These are phyloP conservation scores for Arthrinium phaeospermum DNA, from an alignment of 2,329 filamentous ascomycete species.

Conservation along the genomic window DNA sequence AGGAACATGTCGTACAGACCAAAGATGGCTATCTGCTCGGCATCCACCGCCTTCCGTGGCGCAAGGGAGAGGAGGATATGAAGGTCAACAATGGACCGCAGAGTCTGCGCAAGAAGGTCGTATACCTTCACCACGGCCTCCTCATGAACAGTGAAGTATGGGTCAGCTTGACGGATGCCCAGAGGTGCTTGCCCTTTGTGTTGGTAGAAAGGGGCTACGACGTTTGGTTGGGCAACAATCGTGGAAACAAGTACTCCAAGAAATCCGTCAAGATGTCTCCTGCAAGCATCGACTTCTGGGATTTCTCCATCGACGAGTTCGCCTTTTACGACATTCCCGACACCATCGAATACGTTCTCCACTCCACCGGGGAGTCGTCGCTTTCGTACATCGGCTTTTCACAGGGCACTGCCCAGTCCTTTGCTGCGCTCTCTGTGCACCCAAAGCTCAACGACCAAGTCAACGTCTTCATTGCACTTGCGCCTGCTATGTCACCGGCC, in stretches of 20 bases:
- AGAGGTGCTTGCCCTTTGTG: slow-evolving; percentile 86
- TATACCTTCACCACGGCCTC: slow-evolving; percentile 93
- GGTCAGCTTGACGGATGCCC: slow-evolving; percentile 88
- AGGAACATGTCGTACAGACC: slow-evolving; percentile 96
- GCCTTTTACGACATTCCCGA: slow-evolving; percentile 97
- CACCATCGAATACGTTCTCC: slow-evolving; percentile 88
- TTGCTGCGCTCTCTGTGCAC: slow-evolving; percentile 90
- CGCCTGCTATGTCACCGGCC: slow-evolving; percentile 94
- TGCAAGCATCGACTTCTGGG: slow-evolving; percentile 82
- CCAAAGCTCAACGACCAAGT: slow-evolving; percentile 90
- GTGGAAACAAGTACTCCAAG: slow-evolving; percentile 99
- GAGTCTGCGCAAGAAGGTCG: slow-evolving; percentile 79
- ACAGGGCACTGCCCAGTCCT: slow-evolving; percentile 95
- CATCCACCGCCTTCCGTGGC: slow-evolving; percentile 84
- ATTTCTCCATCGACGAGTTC: slow-evolving; percentile 98
- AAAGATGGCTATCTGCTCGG: slow-evolving; percentile 92
- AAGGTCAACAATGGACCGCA: slow-evolving; percentile 75
- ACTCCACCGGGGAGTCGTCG: slow-evolving; percentile 80
- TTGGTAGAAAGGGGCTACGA: slow-evolving; percentile 92
- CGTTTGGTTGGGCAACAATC: slow-evolving; percentile 97
- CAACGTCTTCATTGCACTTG: slow-evolving; percentile 94
- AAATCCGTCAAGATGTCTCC: slow-evolving; percentile 83
- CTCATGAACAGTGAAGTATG: slow-evolving; percentile 99
- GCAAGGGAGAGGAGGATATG: slow-evolving; percentile 78
- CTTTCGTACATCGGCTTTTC: slow-evolving; percentile 97